Evolutionary conservation across 345 rosid species (phyloP).

Genomic region (Streptanthus diversifolius): DNA sequence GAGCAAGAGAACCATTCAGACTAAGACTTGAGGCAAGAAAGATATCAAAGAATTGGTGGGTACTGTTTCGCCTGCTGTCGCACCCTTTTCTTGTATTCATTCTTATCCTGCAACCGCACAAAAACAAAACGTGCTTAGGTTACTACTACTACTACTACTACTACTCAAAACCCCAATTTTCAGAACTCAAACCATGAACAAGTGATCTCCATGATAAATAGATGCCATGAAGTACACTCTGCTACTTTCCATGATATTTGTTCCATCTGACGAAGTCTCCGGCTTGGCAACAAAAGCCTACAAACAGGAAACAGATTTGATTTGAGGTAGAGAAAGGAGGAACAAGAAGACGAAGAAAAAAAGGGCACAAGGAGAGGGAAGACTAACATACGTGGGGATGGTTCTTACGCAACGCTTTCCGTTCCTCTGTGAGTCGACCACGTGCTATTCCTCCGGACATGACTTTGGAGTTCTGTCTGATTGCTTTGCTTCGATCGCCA

Average conservation of each 20-base stretch:
- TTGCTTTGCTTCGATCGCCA: not conserved
- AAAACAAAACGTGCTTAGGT: not conserved
- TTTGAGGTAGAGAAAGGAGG: not conserved
- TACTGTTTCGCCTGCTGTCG: constrained; percentile 16
- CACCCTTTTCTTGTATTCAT: constrained; percentile 5
- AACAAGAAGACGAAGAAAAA: not conserved
- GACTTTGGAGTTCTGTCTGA: not conserved
- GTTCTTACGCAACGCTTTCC: constrained; percentile 23
- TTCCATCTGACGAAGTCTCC: constrained; percentile 13
- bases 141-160: not conserved
- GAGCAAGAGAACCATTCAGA: not conserved
- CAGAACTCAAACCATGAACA: not conserved
- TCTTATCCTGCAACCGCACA: constrained; percentile 5
- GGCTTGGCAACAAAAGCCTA: constrained; percentile 8
- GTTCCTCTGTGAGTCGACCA: constrained; percentile 18
- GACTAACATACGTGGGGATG: constrained; percentile 11
- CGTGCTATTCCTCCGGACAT: constrained; percentile 24
- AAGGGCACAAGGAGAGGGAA: not conserved
- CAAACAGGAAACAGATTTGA: not conserved
- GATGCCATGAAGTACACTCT: not conserved
- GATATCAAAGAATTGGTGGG: constrained; percentile 5
- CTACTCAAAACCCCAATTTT: not conserved
- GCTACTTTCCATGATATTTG: not conserved
- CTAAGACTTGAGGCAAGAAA: not conserved
- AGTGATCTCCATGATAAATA: not conserved